Evolutionary conservation across 495 filamentous ascomycete genomes (phyloP), one percentile per base, ranked within the genome.

Genomic region (Penicillium argentinense): DNA sequence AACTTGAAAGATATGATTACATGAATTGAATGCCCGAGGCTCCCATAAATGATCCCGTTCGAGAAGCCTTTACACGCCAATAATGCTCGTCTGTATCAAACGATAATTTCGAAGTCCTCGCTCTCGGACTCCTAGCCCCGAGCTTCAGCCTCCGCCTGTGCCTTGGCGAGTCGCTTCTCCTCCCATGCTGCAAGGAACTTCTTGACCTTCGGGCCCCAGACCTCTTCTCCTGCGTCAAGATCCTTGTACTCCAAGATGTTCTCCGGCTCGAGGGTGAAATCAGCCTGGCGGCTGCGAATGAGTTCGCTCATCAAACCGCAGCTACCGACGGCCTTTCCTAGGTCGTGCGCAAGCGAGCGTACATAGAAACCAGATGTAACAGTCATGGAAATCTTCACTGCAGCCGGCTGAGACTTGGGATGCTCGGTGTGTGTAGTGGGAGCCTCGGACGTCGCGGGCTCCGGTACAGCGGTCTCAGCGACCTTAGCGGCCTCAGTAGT

Each of bases 361-460:
- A 99, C 93, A 68, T 99, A 99, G 75, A 97, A 99, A 30, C 93
- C 93, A 3, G 90, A 96, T 4, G 90, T 85, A 29, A 96, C 93
- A 1, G 87, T 95, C 87, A 99, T 89, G 44, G 83, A 81, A 39
- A 99, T 79, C 61, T 79, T 87, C 29, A 82, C 84, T 6, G 91
- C 91, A 2, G 89, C 81, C 6, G 86, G 82, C 6, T 43, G 70
- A 16, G 60, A 52, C 37, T 50, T 47, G 14, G 52, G 49, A 34
- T 67, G 60, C 47, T 59, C 34, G 13, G 45, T 21, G 14, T 46
- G 22, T 16, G 39, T 22, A 12, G 29, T 28, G 14, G 60, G 25
- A 11, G 45, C 33, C 12, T 59, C 50, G 7, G 19, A 18, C 9
- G 49, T 39, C 9, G 54, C 43, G 13, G 51, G 29, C 12, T 63